These are phyloP conservation scores for Talaromyces sp. DNA, from an alignment of 2,329 filamentous ascomycete genomes.

Conservation along the genomic window DNA sequence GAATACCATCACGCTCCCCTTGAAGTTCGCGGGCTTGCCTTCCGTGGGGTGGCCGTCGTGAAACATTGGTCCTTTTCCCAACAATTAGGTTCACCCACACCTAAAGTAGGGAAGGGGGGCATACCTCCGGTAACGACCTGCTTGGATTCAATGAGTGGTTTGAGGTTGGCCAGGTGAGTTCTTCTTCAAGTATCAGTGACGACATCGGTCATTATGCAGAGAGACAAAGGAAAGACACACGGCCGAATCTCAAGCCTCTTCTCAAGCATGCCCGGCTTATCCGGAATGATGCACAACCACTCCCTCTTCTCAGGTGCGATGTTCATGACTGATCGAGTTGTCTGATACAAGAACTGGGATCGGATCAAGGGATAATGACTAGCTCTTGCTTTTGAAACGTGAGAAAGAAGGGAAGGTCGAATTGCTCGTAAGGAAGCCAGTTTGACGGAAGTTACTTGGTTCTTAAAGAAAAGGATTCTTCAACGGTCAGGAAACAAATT, in stretches of 20 bases:
- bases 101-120: slow-evolving; percentile 22
- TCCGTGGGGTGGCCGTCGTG: slow-evolving; percentile 60
- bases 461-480: not conserved
- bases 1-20: slow-evolving; percentile 67
- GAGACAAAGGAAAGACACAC: slow-evolving; percentile 23
- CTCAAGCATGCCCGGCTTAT: slow-evolving; percentile 57
- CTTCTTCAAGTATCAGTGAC: slow-evolving; percentile 26
- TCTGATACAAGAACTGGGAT: not conserved
- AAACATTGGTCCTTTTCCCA: slow-evolving; percentile 57
- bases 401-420: not conserved
- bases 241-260: slow-evolving; percentile 55
- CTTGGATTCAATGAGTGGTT: slow-evolving; percentile 52
- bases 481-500: not conserved
- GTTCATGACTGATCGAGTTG: slow-evolving; percentile 7
- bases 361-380: not conserved
- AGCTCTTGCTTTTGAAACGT: not conserved
- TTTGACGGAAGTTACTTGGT: not conserved
- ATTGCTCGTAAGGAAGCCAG: slow-evolving; percentile 15
- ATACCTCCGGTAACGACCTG: slow-evolving; percentile 62
- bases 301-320: slow-evolving; percentile 47
- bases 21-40: slow-evolving; percentile 61
- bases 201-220: no score
- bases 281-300: slow-evolving; percentile 67
- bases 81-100: not conserved
- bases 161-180: slow-evolving; percentile 57